Percentiles rank a stretch among this genome's conserved stretches.
Conservation (phyloP, 2,329 filamentous ascomycete species). For the Aureobasidium namibiae region DNA sequence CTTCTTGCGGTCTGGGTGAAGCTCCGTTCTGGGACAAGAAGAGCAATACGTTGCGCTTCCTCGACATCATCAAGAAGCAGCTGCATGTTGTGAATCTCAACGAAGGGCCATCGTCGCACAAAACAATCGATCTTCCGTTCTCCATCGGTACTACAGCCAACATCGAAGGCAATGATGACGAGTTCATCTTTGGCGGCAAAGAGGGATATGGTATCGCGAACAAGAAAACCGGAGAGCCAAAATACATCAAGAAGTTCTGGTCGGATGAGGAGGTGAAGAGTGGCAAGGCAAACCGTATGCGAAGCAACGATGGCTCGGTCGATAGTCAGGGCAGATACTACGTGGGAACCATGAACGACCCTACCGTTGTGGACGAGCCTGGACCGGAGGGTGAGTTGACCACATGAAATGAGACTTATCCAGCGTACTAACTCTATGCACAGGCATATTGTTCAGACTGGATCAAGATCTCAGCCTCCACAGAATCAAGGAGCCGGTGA, state of each 20-base stretch:
- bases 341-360: conserved; percentile 81
- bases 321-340: conserved; percentile 77
- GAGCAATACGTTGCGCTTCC: conserved; percentile 61
- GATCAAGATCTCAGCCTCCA: conserved; percentile 52
- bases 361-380: conserved; percentile 29
- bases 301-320: conserved; percentile 73
- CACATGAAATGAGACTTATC: background rate
- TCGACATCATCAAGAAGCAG: conserved; percentile 73
- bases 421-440: background rate
- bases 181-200: conserved; percentile 73
- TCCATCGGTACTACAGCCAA: conserved; percentile 62
- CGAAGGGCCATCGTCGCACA: conserved; percentile 52
- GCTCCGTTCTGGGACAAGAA: conserved; percentile 64
- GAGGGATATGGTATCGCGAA: conserved; percentile 73
- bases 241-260: conserved; percentile 52
- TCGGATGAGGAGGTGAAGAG: conserved; percentile 36
- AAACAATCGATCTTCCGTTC: conserved; percentile 46
- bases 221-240: conserved; percentile 47
- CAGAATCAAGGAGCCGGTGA: conserved; percentile 49
- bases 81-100: conserved; percentile 63
- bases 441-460: conserved; percentile 68
- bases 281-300: conserved; percentile 42
- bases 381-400: conserved; percentile 4
- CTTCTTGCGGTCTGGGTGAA: conserved; percentile 62
- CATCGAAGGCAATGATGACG: conserved; percentile 55